phyloP scores from a whole-genome alignment of 2,329 filamentous ascomycete genomes.

The Cladobotryum mycophilum region DNA sequence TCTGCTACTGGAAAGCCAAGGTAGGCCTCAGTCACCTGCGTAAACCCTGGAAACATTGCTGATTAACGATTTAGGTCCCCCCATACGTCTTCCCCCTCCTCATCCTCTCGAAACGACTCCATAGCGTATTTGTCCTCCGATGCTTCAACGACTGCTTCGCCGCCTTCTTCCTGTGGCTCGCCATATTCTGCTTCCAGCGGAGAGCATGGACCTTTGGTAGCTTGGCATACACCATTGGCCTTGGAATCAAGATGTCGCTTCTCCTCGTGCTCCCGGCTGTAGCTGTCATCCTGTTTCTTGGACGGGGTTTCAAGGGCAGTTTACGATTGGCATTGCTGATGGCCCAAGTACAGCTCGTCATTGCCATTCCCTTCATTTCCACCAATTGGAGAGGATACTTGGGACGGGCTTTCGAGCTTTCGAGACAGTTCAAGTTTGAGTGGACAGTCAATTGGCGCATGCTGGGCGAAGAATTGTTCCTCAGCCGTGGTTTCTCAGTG shows the following conservation, averaged over 20 bases:
- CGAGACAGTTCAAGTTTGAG: conserved; percentile 85
- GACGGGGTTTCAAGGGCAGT: conserved; percentile 58
- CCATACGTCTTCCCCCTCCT: conserved; percentile 84
- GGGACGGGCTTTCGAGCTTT: conserved; percentile 81
- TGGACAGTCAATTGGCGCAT: conserved; percentile 99
- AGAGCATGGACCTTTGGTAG: conserved; percentile 67
- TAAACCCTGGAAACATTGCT: background rate
- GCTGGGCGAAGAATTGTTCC: conserved; percentile 74
- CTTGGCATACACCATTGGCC: conserved; percentile 66
- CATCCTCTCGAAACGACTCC: conserved; percentile 81
- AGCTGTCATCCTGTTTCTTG: conserved; percentile 68
- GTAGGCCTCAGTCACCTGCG: conserved; percentile 33
- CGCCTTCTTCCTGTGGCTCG: conserved; percentile 71
- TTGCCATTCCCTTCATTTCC: conserved; percentile 61
- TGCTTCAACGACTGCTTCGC: conserved; percentile 97
- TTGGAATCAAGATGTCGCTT: conserved; percentile 94
- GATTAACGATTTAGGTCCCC: conserved; percentile 52
- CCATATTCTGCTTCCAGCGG: conserved; percentile 73
- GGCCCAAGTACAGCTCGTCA: conserved; percentile 66
- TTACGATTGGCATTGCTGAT: conserved; percentile 67
- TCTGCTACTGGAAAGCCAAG: conserved; percentile 70
- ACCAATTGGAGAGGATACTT: conserved; percentile 66
- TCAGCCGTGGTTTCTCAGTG: conserved; percentile 61
- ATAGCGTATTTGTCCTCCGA: conserved; percentile 87
- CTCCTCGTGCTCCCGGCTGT: conserved; percentile 78